Evolutionary conservation across 2,329 filamentous ascomycete genomes (phyloP), one percentile per base, ranked within the genome.

Genomic region (Phaeosphaeria sp.): DNA sequence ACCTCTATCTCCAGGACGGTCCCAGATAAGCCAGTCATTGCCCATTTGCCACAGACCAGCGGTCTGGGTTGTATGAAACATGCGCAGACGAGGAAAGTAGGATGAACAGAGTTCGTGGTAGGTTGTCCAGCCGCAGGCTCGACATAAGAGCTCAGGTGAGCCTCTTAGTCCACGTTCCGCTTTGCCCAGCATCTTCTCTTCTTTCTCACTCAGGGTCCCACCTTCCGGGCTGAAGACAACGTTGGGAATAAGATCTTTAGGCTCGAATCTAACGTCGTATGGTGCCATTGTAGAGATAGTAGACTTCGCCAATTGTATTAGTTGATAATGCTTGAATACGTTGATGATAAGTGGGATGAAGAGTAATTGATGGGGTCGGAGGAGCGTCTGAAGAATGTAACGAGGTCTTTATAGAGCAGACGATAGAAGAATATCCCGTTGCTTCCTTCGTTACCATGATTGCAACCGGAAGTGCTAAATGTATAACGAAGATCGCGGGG

Each of bases 1-100:
- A 17, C 36, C 36, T 39, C 7, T 17, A 15, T 39, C 36, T 21
- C 46, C 49, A 7, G 21, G 17, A 27, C 56, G 56, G 21, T 59
- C 56, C 56, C 52, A 59, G 15, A 59, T 13, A 22, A 59, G 6
- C 27, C 36, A 59, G 18, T 59, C n/a, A n/a, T n/a, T n/a, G n/a
- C n/a, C n/a, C n/a, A n/a, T n/a, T n/a, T n/a, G n/a, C n/a, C n/a
- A n/a, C n/a, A n/a, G n/a, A n/a, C n/a, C 56, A 22, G 11, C 27
- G 33, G 30, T 46, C 6, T 10, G 2, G 10, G n/a, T n/a, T n/a
- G n/a, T n/a, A n/a, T n/a, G 25, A 21, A 17, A 1, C 17, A 59
- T 42, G 5, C 52, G 56, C 21, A 59, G 20, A 23, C 56, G 20
- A 25, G 56, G 44, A 36, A 55, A 9, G 22, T 59, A 59, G 11